A percentile compares a stretch with the other conserved stretches of the same genome.
phyloP scores from a whole-genome alignment of 805 yeast genomes.

The Scheffersomyces coipomensis region DNA sequence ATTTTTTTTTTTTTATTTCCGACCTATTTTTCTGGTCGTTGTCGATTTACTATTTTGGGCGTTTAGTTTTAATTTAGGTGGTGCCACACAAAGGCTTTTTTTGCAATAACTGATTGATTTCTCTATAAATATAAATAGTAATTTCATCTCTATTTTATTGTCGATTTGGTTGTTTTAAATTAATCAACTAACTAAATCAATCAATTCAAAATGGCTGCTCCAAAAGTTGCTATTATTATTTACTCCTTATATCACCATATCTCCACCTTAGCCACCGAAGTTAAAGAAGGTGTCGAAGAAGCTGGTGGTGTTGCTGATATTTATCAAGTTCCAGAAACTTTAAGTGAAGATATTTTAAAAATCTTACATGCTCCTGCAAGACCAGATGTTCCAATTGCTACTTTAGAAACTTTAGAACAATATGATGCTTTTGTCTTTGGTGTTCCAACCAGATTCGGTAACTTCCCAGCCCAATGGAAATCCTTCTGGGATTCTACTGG shows the following conservation, averaged over 20 bases:
- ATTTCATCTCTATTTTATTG: too few species aligned
- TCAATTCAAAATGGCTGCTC: background rate
- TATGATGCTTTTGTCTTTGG: slow-evolving; percentile 85
- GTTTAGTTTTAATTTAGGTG: too few species aligned
- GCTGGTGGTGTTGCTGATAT: slow-evolving; percentile 67
- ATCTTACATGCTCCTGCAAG: slow-evolving; percentile 59
- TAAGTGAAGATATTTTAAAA: slow-evolving; percentile 54
- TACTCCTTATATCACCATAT: slow-evolving; percentile 82
- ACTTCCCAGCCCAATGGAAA: slow-evolving; percentile 72
- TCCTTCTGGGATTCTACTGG: slow-evolving; percentile 77
- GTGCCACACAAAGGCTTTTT: background rate
- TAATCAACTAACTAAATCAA: background rate
- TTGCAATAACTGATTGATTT: background rate
- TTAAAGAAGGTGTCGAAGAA: slow-evolving; percentile 61
- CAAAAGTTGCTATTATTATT: slow-evolving; percentile 30
- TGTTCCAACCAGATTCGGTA: slow-evolving; percentile 82
- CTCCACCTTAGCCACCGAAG: slow-evolving; percentile 60
- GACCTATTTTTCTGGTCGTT: too few species aligned
- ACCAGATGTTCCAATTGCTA: slow-evolving; percentile 54
- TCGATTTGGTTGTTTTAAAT: background rate
- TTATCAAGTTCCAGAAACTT: slow-evolving; percentile 73
- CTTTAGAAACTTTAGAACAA: slow-evolving; percentile 52
- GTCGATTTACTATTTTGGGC: too few species aligned
- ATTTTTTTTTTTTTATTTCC: too few species aligned
- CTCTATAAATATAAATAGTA: background rate